Conservation (phyloP, 331 rosid species). For the Spiraea crenata region DNA sequence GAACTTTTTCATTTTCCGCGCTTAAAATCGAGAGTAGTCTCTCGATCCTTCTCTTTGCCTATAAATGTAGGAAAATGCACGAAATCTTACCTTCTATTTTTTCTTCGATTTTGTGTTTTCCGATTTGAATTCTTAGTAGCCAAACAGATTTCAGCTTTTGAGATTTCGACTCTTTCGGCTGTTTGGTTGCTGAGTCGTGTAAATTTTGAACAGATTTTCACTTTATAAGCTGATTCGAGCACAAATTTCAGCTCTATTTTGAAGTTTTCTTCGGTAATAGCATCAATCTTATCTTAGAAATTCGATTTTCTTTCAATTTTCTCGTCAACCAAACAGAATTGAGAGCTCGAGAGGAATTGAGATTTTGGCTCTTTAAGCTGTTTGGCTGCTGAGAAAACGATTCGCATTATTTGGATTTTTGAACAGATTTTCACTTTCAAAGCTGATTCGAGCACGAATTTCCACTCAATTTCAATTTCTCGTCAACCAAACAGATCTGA, state of each 20-base stretch:
- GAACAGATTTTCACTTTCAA: not conserved
- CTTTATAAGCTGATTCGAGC: not conserved
- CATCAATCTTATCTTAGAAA: not conserved
- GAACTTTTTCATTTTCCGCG: slow-evolving; percentile 9
- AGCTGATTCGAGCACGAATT: not conserved
- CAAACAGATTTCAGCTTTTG: slow-evolving; percentile 1
- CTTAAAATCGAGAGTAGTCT: slow-evolving; percentile 8
- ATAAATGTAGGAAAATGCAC: slow-evolving; percentile 9
- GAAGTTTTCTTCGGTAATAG: not conserved
- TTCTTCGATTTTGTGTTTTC: not conserved
- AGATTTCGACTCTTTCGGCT: not conserved
- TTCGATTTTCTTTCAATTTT: not conserved
- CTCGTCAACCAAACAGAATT: not conserved
- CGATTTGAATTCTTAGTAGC: not conserved
- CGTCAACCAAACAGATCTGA: not conserved
- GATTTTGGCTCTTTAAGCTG: not conserved
- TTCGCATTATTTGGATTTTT: not conserved
- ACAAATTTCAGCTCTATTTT: not conserved
- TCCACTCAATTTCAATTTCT: not conserved
- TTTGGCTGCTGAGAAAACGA: not conserved
- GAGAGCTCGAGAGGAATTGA: not conserved
- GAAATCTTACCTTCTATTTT: not conserved
- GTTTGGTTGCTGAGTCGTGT: not conserved
- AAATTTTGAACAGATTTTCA: not conserved
- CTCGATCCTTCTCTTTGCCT: not conserved